Conservation (phyloP, 225 moss, liverwort and hornwort species). For the Climacium dendroides region DNA sequence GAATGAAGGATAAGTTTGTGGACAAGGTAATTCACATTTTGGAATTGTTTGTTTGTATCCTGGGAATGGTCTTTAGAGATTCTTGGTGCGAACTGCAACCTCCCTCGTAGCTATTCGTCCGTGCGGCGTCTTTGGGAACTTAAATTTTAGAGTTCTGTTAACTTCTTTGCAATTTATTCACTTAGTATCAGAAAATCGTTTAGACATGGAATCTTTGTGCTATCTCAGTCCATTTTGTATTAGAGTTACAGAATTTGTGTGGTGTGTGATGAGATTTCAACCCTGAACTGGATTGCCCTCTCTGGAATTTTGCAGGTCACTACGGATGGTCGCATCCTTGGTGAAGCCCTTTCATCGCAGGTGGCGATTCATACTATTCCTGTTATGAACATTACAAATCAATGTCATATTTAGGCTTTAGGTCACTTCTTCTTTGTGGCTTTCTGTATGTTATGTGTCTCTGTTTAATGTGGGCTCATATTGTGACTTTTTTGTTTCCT, state of each 20-base stretch:
- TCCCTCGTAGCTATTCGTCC: neutral
- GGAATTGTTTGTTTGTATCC: neutral
- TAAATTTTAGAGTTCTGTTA: neutral
- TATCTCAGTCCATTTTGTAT: neutral
- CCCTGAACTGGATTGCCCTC: neutral
- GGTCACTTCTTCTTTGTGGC: neutral
- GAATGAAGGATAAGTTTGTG: neutral
- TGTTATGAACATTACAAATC: neutral
- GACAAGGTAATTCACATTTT: neutral
- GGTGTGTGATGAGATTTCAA: neutral
- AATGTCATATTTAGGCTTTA: neutral
- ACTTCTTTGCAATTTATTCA: neutral
- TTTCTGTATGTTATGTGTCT: neutral
- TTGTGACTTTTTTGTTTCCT: neutral
- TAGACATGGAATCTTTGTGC: neutral
- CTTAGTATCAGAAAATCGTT: neutral
- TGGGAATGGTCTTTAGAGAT: neutral
- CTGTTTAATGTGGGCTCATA: neutral
- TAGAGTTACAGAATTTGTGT: neutral
- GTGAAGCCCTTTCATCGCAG: conserved; percentile 95
- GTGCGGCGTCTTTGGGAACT: neutral
- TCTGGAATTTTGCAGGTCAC: conserved; percentile 39
- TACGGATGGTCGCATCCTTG: conserved; percentile 67
- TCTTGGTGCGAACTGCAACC: neutral
- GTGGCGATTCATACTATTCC: conserved; percentile 10